Percentiles rank a stretch among this genome's conserved stretches.
Conservation (phyloP, 2,329 filamentous ascomycete genomes). For the Fusarium sp. region DNA sequence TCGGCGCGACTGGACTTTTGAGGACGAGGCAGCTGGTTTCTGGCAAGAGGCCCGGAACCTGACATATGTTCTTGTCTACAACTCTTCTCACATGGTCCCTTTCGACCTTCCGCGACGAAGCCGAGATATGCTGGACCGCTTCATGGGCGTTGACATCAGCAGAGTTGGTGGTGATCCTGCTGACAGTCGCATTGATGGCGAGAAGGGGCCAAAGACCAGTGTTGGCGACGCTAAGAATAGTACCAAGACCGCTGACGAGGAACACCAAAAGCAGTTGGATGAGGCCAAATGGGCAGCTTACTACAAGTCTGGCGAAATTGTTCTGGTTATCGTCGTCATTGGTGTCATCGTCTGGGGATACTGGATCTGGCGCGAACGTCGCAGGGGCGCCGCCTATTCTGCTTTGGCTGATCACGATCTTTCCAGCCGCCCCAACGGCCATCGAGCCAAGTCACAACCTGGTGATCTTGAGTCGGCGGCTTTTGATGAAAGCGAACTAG, state of each 20-base stretch:
- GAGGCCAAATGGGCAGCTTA: conserved; percentile 91
- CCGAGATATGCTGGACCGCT: conserved; percentile 96
- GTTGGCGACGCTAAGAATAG: conserved; percentile 76
- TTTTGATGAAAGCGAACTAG: conserved; percentile 74
- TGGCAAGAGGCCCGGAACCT: conserved; percentile 96
- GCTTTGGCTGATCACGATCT: conserved; percentile 58
- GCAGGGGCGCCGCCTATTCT: conserved; percentile 66
- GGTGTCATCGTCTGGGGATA: conserved; percentile 81
- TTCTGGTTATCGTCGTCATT: conserved; percentile 82
- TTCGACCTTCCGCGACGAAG: conserved; percentile 89
- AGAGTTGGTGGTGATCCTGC: conserved; percentile 84
- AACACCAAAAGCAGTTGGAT: conserved; percentile 75
- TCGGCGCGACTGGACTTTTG: conserved; percentile 94
- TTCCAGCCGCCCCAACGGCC: conserved; percentile 56
- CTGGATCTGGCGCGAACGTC: conserved; percentile 72
- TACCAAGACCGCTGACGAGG: conserved; percentile 65
- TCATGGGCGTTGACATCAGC: conserved; percentile 92
- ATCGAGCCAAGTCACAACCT: conserved; percentile 59
- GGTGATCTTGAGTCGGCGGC: conserved; percentile 72
- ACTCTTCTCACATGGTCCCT: conserved; percentile 97
- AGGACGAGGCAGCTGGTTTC: conserved; percentile 86
- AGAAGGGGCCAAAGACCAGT: conserved; percentile 81
- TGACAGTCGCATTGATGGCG: conserved; percentile 85
- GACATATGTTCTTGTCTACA: conserved; percentile 95
- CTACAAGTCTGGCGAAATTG: conserved; percentile 86